Evolutionary conservation across 306 rosid species (phyloP), one percentile per base, ranked within the genome.

Genomic region (Cotoneaster glaucophyllus): DNA sequence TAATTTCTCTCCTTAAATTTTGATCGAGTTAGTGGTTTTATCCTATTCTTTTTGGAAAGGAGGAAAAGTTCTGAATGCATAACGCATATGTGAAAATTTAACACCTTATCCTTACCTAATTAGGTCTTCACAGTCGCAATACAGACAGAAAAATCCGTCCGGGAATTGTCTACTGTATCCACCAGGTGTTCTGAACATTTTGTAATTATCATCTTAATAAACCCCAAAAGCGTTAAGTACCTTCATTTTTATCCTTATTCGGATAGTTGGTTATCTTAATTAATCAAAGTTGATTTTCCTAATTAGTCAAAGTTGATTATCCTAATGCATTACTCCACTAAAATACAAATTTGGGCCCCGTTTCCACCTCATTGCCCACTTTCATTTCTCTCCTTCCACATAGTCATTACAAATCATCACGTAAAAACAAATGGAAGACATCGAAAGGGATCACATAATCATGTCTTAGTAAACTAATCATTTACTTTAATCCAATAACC

Each of bases 31-130:
- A 65, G 64, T 37, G 0, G 0, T 37, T 37, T 37, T 37, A 37
- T 37, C 2, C 7, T 37, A 7, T 37, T 37, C 41, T 37, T 37
- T 37, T 37, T 0, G 10, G 2, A 0, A 0, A 37, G 0, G 2
- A 37, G 0, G 2, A 0, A 37, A 37, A 37, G 9, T 6, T 7
- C 0, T 2, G 9, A 37, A 37, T 37, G 0, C 9, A 37, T 0
- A 37, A 37, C 2, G 2, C 1, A 37, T 37, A 0, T 9, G 2
- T 37, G 9, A 37, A 37, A 37, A 37, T 37, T 37, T 37, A 37
- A 37, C 41, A 37, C 2, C 0, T 37, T 7, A 37, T 37, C 9
- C 37, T 8, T 13, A 7, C 3, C 71, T 22, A n/a, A 22, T 11
- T 39, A 12, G 25, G 70, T 37, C 52, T 21, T 37, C 29, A 71